Percentiles rank a stretch among this genome's conserved stretches.
These are phyloP conservation scores for Pseudogymnoascus sp. DNA, from an alignment of 2,329 filamentous ascomycete genomes.

Conservation along the genomic window DNA sequence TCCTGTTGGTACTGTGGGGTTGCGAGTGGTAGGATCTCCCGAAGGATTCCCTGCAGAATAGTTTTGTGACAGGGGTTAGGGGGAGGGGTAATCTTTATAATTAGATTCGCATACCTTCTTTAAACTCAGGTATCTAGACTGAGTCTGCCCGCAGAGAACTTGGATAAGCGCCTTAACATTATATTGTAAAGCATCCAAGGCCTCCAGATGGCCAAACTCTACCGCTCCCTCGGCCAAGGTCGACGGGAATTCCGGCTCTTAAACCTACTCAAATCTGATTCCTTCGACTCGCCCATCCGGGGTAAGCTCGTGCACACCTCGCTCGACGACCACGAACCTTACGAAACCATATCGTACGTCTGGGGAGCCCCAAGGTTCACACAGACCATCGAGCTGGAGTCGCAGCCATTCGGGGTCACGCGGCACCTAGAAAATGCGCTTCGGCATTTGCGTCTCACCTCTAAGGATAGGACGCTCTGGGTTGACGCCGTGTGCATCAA, in stretches of 20 bases:
- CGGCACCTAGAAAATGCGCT: slow-evolving; percentile 7
- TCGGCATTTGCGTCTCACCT: not conserved
- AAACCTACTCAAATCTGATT: not conserved
- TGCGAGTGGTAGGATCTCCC: no score
- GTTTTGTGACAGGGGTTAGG: slow-evolving; percentile 23
- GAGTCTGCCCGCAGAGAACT: not conserved
- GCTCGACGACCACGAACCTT: slow-evolving; percentile 13
- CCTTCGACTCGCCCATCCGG: not conserved
- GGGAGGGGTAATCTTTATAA: not conserved
- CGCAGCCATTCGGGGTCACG: not conserved
- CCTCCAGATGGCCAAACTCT: not conserved
- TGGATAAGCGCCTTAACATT: not conserved
- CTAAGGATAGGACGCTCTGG: not conserved
- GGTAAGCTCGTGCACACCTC: not conserved
- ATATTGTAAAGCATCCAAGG: not conserved
- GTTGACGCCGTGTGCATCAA: slow-evolving; percentile 14
- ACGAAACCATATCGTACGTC: slow-evolving; percentile 29
- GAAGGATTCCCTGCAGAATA: no score
- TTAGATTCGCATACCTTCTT: not conserved
- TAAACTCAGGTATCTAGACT: not conserved
- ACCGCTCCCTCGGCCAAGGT: not conserved
- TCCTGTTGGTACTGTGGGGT: no score
- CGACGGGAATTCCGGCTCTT: not conserved
- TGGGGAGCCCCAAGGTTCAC: slow-evolving; percentile 25
- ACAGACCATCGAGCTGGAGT: slow-evolving; percentile 2